These are phyloP conservation scores for Dicorynia guianensis DNA, from an alignment of 306 rosid genomes.

Conservation along the genomic window DNA sequence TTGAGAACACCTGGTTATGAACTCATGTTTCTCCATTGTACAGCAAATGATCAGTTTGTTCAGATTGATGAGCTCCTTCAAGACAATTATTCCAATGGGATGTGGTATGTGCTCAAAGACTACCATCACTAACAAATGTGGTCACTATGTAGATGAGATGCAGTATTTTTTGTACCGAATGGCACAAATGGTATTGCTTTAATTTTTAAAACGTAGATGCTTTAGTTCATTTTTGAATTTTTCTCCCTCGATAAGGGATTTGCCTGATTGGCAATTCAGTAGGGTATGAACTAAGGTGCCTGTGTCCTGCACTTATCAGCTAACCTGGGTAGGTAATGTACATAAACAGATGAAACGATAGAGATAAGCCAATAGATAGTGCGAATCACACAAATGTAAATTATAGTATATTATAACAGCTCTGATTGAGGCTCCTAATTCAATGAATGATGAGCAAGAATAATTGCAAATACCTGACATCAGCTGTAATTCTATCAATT, in stretches of 20 bases:
- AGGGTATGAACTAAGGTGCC: background rate
- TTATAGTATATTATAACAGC: background rate
- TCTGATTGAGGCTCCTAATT: background rate
- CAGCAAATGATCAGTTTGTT: slow-evolving; percentile 50
- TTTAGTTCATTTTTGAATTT: slow-evolving; percentile 21
- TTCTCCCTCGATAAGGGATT: background rate
- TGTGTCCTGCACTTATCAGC: background rate
- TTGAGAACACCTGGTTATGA: slow-evolving; percentile 32
- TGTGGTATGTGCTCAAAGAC: slow-evolving; percentile 30
- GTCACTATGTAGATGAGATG: slow-evolving; percentile 44
- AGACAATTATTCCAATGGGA: slow-evolving; percentile 35
- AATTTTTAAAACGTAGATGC: slow-evolving; percentile 40
- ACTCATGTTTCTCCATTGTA: slow-evolving; percentile 29
- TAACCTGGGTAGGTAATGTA: slow-evolving; percentile 22
- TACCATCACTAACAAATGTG: slow-evolving; percentile 37
- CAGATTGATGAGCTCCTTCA: slow-evolving; percentile 38
- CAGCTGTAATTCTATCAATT: background rate
- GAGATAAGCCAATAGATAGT: background rate
- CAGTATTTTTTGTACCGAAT: slow-evolving; percentile 37
- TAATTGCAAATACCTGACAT: background rate
- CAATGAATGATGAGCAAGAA: slow-evolving; percentile 1
- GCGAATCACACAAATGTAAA: slow-evolving; percentile 12
- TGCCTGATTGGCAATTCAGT: background rate
- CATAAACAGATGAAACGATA: background rate
- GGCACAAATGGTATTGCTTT: slow-evolving; percentile 37